A percentile compares a stretch with the other conserved stretches of the same genome.
phyloP scores from a whole-genome alignment of 2,329 filamentous ascomycete genomes.

The Beauveria bassiana region DNA sequence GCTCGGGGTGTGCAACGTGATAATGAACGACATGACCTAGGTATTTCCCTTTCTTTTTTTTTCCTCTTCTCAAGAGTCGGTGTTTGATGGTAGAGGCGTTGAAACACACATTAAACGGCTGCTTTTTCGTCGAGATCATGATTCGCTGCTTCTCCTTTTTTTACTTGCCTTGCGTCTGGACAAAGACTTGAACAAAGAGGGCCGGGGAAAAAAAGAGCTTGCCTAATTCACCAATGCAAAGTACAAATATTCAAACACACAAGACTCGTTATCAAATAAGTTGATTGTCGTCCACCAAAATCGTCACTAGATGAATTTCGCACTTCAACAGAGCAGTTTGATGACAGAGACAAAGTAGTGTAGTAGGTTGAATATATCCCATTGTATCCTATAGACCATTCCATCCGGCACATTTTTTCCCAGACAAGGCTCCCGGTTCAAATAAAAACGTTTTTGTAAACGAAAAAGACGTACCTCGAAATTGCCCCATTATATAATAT shows the following conservation, averaged over 20 bases:
- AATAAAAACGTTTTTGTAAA: background rate
- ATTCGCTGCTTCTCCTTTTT: background rate
- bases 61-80: background rate
- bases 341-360: background rate
- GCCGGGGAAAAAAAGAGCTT: background rate
- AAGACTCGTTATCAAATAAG: no score
- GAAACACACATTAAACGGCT: background rate
- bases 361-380: no score
- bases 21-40: background rate
- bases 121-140: background rate
- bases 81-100: background rate
- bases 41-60: background rate
- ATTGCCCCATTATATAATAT: background rate
- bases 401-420: background rate
- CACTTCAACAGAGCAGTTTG: no score
- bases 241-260: background rate
- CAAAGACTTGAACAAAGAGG: background rate
- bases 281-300: no score
- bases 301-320: no score
- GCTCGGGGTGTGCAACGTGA: background rate
- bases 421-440: background rate
- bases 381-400: background rate
- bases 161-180: background rate
- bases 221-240: no score
- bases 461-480: background rate